These are phyloP conservation scores for Porodaedalea pini DNA, from an alignment of 1,284 basidiomycete species.

Conservation along the genomic window DNA sequence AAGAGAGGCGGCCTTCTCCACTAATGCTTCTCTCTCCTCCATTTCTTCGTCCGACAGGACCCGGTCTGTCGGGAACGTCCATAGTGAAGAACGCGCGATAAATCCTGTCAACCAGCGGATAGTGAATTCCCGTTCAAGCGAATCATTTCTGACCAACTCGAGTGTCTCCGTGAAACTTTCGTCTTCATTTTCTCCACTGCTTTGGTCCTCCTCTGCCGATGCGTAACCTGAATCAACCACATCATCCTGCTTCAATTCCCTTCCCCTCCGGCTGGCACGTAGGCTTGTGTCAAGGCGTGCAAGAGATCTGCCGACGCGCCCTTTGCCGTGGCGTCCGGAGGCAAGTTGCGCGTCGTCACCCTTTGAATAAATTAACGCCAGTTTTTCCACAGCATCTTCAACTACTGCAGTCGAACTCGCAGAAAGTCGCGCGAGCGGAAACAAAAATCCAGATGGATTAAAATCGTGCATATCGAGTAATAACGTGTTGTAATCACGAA, in stretches of 20 bases:
- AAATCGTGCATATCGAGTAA: slow-evolving; percentile 7
- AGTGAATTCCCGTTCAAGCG: slow-evolving; percentile 20
- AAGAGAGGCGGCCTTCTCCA: slow-evolving; percentile 39
- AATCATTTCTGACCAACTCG: slow-evolving; percentile 13
- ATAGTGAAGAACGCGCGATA: slow-evolving; percentile 29
- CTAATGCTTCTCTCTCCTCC: slow-evolving; percentile 25
- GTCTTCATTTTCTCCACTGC: slow-evolving; percentile 22
- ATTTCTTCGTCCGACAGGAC: slow-evolving; percentile 25
- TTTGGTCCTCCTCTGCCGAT: slow-evolving; percentile 27
- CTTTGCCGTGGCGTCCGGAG: slow-evolving; percentile 2
- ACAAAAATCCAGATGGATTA: slow-evolving; percentile 19
- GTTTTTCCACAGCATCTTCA: slow-evolving; percentile 10
- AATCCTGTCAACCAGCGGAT: slow-evolving; percentile 27
- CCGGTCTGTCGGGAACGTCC: slow-evolving; percentile 19
- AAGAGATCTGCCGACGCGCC: not conserved
- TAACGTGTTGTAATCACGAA: slow-evolving; percentile 3
- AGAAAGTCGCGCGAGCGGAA: slow-evolving; percentile 12
- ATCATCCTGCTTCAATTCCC: slow-evolving; percentile 23
- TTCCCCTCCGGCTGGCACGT: not conserved
- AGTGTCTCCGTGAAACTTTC: slow-evolving; percentile 5
- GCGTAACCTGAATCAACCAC: slow-evolving; percentile 23
- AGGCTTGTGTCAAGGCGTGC: slow-evolving; percentile 7
- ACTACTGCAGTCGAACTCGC: slow-evolving; percentile 4
- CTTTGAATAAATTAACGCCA: slow-evolving; percentile 17
- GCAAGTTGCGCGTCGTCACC: slow-evolving; percentile 7